These are phyloP conservation scores for Candida dubliniensis DNA, from an alignment of 1,139 yeast species.

Conservation along the genomic window DNA sequence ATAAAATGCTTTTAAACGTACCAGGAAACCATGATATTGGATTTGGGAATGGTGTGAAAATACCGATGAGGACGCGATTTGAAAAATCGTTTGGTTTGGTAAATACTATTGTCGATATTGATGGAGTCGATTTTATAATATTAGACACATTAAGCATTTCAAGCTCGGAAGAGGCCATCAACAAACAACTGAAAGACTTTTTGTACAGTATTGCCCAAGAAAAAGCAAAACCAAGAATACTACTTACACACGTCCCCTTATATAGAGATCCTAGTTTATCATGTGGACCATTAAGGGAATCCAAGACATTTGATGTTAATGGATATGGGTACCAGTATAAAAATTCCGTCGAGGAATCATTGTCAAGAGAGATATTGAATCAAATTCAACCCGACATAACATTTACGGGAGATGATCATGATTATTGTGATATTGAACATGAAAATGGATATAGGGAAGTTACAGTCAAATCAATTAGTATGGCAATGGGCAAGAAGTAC, in stretches of 20 bases:
- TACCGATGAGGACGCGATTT: constrained; percentile 39
- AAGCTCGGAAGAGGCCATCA: constrained; percentile 29
- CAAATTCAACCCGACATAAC: constrained; percentile 63
- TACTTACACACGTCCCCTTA: constrained; percentile 53
- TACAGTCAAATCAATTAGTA: constrained; percentile 56
- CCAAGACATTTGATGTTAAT: constrained; percentile 19
- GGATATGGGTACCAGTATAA: constrained; percentile 54
- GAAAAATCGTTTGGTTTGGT: constrained; percentile 39
- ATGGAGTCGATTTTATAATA: constrained; percentile 46
- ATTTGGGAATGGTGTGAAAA: constrained; percentile 48
- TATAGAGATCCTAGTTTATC: constrained; percentile 33
- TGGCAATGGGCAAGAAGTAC: constrained; percentile 58
- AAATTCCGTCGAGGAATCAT: constrained; percentile 50
- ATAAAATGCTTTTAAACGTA: constrained; percentile 22
- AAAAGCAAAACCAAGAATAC: constrained; percentile 32
- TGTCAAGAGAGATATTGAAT: constrained; percentile 58
- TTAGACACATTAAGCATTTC: constrained; percentile 49
- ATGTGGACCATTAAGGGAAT: constrained; percentile 52
- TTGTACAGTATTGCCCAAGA: constrained; percentile 17
- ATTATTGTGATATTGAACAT: constrained; percentile 55
- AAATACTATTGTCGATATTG: constrained; percentile 29
- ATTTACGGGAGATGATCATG: constrained; percentile 96
- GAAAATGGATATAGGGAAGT: constrained; percentile 35
- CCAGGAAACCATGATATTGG: constrained; percentile 65
- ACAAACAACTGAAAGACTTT: constrained; percentile 30